A percentile compares a stretch with the other conserved stretches of the same genome.
These are phyloP conservation scores for Saccharomycopsis phalli DNA, from an alignment of 1,139 yeast species.

Conservation along the genomic window DNA sequence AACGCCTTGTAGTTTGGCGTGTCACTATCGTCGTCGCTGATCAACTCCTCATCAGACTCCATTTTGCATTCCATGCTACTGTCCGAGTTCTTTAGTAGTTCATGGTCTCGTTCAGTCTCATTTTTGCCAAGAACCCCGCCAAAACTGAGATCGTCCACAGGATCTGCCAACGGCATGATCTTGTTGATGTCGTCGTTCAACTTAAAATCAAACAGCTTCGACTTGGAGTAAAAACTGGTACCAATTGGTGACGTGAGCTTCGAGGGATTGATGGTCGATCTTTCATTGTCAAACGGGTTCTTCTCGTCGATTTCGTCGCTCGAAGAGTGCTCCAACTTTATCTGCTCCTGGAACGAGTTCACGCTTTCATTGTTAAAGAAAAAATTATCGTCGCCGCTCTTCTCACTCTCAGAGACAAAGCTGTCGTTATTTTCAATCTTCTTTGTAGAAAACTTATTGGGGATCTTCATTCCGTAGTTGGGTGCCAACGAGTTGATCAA, in stretches of 20 bases:
- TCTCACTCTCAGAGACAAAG: not conserved
- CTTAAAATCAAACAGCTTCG: conserved; percentile 10
- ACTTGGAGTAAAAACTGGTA: not conserved
- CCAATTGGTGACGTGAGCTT: conserved; percentile 9
- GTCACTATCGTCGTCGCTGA: conserved; percentile 5
- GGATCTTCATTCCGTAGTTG: conserved; percentile 1
- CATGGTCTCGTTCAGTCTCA: too few species aligned
- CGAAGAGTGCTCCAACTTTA: conserved; percentile 2
- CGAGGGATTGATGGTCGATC: conserved; percentile 9
- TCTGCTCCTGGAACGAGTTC: conserved; percentile 1
- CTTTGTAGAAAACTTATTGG: conserved; percentile 5
- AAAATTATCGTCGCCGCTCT: conserved; percentile 3
- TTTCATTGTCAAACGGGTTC: conserved; percentile 11
- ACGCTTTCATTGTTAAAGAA: conserved; percentile 14
- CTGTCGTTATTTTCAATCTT: not conserved
- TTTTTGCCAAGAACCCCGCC: not conserved
- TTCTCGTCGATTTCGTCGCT: conserved; percentile 10
- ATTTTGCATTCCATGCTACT: not conserved
- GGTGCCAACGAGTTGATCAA: not conserved
- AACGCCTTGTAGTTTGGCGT: conserved; percentile 16
- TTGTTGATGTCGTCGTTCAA: conserved; percentile 9
- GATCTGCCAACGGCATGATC: conserved; percentile 10
- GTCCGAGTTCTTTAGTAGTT: not conserved
- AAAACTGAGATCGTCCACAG: not conserved
- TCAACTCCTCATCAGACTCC: conserved; percentile 4